These are phyloP conservation scores for Nakaseomyces sp. DNA, from an alignment of 1,139 yeast genomes.

Conservation along the genomic window DNA sequence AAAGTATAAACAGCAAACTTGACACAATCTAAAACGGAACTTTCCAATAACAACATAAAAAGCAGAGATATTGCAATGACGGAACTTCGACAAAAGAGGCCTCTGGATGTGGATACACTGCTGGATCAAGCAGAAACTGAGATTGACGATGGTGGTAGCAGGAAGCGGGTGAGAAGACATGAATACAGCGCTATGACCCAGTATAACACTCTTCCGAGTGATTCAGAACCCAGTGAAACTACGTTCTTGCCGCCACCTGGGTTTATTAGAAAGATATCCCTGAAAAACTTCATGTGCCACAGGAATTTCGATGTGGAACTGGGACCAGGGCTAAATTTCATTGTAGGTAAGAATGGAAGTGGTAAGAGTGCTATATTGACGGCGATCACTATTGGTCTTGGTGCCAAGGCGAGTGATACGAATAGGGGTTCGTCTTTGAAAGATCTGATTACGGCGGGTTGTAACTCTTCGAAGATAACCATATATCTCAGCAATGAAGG, in stretches of 20 bases:
- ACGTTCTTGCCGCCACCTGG: slow-evolving; percentile 24
- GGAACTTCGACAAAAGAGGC: slow-evolving; percentile 2
- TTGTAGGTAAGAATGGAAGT: slow-evolving; percentile 90
- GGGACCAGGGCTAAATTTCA: slow-evolving; percentile 82
- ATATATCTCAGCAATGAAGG: slow-evolving; percentile 60
- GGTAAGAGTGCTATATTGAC: slow-evolving; percentile 93
- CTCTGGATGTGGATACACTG: not conserved
- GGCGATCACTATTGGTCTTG: slow-evolving; percentile 82
- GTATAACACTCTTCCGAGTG: slow-evolving; percentile 8
- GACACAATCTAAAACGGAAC: not conserved
- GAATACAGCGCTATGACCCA: slow-evolving; percentile 28
- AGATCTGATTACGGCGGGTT: slow-evolving; percentile 72
- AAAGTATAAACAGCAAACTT: no score
- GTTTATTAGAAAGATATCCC: slow-evolving; percentile 44
- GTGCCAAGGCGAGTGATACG: slow-evolving; percentile 91
- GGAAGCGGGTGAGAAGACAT: slow-evolving; percentile 11
- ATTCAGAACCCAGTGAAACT: not conserved
- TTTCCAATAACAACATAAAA: no score
- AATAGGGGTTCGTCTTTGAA: slow-evolving; percentile 69
- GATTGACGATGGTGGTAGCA: not conserved
- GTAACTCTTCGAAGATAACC: slow-evolving; percentile 49
- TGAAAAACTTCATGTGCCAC: slow-evolving; percentile 79
- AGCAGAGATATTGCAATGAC: no score
- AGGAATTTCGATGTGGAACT: slow-evolving; percentile 64
- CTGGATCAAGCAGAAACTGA: slow-evolving; percentile 1